Percentiles rank a stretch among this genome's conserved stretches.
These are phyloP conservation scores for Dioszegia crocea DNA, from an alignment of 768 basidiomycete genomes.

Conservation along the genomic window DNA sequence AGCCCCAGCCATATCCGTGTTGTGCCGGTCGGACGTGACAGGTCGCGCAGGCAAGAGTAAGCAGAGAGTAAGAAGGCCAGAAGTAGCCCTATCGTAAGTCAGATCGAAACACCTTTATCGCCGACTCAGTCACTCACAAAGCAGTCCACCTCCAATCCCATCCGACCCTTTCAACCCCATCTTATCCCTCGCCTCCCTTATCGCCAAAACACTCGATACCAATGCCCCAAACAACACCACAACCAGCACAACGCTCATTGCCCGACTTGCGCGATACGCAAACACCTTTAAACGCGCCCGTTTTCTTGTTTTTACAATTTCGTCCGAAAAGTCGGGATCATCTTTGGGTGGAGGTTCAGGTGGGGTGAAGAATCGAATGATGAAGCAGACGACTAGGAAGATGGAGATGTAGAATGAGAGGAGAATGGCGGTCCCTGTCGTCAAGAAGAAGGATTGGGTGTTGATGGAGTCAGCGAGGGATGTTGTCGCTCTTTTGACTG, in stretches of 20 bases:
- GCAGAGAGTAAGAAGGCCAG: background rate
- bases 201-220: background rate
- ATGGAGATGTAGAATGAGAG: conserved; percentile 11
- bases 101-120: background rate
- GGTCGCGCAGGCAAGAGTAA: conserved; percentile 1
- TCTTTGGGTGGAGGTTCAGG: too few species aligned
- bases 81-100: background rate
- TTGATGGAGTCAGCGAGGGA: background rate
- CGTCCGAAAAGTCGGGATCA: too few species aligned
- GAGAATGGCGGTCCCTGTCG: conserved; percentile 6
- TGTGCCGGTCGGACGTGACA: background rate
- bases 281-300: background rate
- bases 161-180: conserved; percentile 4
- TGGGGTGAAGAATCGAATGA: too few species aligned
- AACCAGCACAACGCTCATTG: background rate
- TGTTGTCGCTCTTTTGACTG: background rate
- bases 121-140: background rate
- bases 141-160: conserved; percentile 6
- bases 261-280: conserved; percentile 8
- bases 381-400: conserved; percentile 3
- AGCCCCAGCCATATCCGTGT: background rate
- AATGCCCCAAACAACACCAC: background rate
- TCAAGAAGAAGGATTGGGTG: conserved; percentile 11
- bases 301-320: background rate
- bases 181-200: background rate